Percentiles rank a stretch among this genome's conserved stretches.
These are phyloP conservation scores for Epicoccum nigrum DNA, from an alignment of 2,329 filamentous ascomycete genomes.

Conservation along the genomic window DNA sequence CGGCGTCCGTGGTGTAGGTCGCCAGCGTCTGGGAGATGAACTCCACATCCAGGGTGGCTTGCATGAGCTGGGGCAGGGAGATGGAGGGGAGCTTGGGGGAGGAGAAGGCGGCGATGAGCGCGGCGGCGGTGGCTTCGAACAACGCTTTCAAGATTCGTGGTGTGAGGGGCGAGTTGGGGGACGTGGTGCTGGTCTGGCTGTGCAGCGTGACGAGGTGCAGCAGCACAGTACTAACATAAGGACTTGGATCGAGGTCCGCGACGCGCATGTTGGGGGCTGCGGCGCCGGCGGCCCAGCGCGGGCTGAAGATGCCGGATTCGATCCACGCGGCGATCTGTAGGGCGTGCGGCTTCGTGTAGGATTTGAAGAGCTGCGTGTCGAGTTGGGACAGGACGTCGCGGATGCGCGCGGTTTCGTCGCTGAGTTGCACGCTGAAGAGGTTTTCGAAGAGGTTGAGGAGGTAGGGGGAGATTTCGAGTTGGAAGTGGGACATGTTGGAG, in stretches of 20 bases:
- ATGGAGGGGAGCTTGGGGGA: slow-evolving; percentile 64
- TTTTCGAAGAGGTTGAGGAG: slow-evolving; percentile 94
- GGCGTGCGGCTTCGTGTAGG: slow-evolving; percentile 75
- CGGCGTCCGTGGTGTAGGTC: slow-evolving; percentile 84
- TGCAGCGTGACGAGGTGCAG: slow-evolving; percentile 88
- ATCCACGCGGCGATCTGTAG: slow-evolving; percentile 69
- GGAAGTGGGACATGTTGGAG: slow-evolving; percentile 86
- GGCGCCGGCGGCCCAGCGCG: slow-evolving; percentile 66
- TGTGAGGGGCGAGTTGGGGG: slow-evolving; percentile 68
- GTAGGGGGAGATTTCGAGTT: slow-evolving; percentile 80
- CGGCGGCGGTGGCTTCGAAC: slow-evolving; percentile 78
- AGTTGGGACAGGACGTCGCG: slow-evolving; percentile 90
- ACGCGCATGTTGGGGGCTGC: slow-evolving; percentile 13
- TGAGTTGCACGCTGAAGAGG: slow-evolving; percentile 90
- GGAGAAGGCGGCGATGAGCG: slow-evolving; percentile 80
- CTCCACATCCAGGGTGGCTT: slow-evolving; percentile 95
- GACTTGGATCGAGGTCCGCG: slow-evolving; percentile 73
- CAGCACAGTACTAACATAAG: slow-evolving; percentile 89
- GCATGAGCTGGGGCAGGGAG: slow-evolving; percentile 83
- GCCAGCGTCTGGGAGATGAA: slow-evolving; percentile 93
- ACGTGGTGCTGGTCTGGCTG: slow-evolving; percentile 67
- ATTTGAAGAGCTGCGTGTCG: slow-evolving; percentile 86
- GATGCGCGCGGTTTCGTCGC: slow-evolving; percentile 91
- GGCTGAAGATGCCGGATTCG: slow-evolving; percentile 70
- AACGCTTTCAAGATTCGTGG: slow-evolving; percentile 83